A percentile compares a stretch with the other conserved stretches of the same genome.
Conservation (phyloP, 495 filamentous ascomycete species). For the Lindgomyces ingoldianus region DNA sequence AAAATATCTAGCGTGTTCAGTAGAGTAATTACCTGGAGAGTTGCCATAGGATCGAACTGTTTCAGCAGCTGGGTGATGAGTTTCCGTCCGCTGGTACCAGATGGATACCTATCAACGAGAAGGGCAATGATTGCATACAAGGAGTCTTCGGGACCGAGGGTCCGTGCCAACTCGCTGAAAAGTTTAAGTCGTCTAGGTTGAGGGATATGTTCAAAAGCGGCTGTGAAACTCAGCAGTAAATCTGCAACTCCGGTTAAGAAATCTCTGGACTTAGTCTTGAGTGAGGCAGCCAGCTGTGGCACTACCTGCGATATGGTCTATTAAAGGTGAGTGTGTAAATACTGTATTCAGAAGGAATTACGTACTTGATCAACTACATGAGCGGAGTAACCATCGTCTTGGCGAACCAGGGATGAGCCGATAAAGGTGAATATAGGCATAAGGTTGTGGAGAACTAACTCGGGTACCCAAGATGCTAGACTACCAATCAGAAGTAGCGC, state of each 20-base stretch:
- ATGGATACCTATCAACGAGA: constrained; percentile 68
- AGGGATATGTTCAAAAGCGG: constrained; percentile 93
- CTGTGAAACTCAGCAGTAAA: constrained; percentile 84
- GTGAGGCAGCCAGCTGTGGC: constrained; percentile 81
- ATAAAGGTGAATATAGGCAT: constrained; percentile 99
- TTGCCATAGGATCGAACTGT: constrained; percentile 54
- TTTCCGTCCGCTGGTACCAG: constrained; percentile 51
- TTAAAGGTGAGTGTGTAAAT: constrained; percentile 42
- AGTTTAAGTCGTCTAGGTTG: constrained; percentile 75
- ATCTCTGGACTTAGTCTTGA: constrained; percentile 75
- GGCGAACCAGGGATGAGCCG: constrained; percentile 80
- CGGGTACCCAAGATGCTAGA: constrained; percentile 79
- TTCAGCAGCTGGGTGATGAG: constrained; percentile 59
- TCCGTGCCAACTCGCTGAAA: constrained; percentile 78
- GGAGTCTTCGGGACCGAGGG: constrained; percentile 80
- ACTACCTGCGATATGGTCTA: constrained; percentile 83
- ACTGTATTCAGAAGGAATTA: constrained; percentile 5
- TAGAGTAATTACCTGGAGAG: constrained; percentile 53
- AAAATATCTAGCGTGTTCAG: neutral
- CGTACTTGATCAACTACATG: constrained; percentile 73
- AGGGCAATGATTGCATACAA: constrained; percentile 71
- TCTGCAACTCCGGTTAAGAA: constrained; percentile 78
- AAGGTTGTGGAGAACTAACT: constrained; percentile 88
- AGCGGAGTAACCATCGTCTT: constrained; percentile 93
- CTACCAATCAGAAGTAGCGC: constrained; percentile 85